phyloP scores from a whole-genome alignment of 306 rosid genomes.

The Trifolium repens region DNA sequence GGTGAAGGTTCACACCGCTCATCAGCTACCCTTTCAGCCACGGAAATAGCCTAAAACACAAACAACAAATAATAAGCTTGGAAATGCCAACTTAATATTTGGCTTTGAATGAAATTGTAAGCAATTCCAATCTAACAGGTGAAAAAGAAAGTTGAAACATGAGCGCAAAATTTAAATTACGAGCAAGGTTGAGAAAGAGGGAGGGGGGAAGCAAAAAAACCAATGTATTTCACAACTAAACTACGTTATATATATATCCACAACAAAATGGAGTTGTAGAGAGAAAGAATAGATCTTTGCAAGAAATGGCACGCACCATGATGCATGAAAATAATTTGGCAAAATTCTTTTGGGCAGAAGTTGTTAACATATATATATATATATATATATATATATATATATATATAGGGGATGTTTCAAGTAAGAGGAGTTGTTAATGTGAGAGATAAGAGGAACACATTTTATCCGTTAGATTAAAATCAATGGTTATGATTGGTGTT shows the following conservation, averaged over 20 bases:
- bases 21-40: conserved; percentile 97
- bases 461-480: too few species aligned
- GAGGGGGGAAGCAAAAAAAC: not conserved
- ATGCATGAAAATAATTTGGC: too few species aligned
- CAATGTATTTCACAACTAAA: not conserved
- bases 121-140: conserved; percentile 27
- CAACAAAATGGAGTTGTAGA: too few species aligned
- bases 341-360: too few species aligned
- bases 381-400: conserved; percentile 5
- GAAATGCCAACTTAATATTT: conserved; percentile 1
- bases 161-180: conserved; percentile 20
- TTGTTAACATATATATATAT: conserved; percentile 9
- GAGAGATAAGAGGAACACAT: too few species aligned
- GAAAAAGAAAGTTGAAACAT: not conserved
- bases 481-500: too few species aligned
- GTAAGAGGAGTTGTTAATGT: too few species aligned
- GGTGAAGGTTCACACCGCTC: conserved; percentile 93
- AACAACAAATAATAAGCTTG: conserved; percentile 14
- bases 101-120: not conserved
- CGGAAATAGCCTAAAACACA: conserved; percentile 80
- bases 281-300: too few species aligned
- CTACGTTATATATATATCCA: conserved; percentile 3
- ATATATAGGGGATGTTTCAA: too few species aligned
- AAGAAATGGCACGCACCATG: too few species aligned
- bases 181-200: conserved; percentile 7